phyloP scores from a whole-genome alignment of 1,284 basidiomycete species.

The Ganoderma sinense region DNA sequence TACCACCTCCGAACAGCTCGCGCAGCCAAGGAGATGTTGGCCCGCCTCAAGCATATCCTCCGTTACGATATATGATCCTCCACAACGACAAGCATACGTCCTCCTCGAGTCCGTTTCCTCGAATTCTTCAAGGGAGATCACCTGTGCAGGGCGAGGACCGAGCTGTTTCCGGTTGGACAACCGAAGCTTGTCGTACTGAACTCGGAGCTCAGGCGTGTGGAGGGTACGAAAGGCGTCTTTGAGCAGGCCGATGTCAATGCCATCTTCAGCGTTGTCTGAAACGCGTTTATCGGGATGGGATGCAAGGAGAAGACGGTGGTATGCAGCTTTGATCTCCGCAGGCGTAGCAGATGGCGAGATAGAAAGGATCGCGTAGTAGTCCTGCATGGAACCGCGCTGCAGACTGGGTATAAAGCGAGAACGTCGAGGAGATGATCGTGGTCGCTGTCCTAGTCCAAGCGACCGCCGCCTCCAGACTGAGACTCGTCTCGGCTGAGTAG shows the following conservation, averaged over 20 bases:
- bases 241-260: constrained; percentile 59
- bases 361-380: constrained; percentile 45
- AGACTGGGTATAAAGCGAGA: neutral
- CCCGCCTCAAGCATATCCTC: constrained; percentile 68
- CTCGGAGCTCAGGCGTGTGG: constrained; percentile 52
- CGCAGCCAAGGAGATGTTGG: constrained; percentile 72
- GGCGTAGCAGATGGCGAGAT: constrained; percentile 40
- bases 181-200: constrained; percentile 55
- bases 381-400: constrained; percentile 12
- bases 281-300: constrained; percentile 74
- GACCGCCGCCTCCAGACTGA: too few species aligned
- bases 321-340: constrained; percentile 70
- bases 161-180: constrained; percentile 7
- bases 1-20: constrained; percentile 76
- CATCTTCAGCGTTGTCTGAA: constrained; percentile 19
- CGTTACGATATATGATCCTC: constrained; percentile 65
- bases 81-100: constrained; percentile 73
- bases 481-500: neutral
- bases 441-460: constrained; percentile 7
- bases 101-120: constrained; percentile 47
- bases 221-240: constrained; percentile 69
- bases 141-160: constrained; percentile 73
- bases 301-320: constrained; percentile 68
- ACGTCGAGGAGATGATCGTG: constrained; percentile 1
- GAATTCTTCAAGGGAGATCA: constrained; percentile 82